Base-by-base conservation (phyloP, 495 filamentous ascomycete genomes). In the Pseudomonodictys pantanalensis region DNA sequence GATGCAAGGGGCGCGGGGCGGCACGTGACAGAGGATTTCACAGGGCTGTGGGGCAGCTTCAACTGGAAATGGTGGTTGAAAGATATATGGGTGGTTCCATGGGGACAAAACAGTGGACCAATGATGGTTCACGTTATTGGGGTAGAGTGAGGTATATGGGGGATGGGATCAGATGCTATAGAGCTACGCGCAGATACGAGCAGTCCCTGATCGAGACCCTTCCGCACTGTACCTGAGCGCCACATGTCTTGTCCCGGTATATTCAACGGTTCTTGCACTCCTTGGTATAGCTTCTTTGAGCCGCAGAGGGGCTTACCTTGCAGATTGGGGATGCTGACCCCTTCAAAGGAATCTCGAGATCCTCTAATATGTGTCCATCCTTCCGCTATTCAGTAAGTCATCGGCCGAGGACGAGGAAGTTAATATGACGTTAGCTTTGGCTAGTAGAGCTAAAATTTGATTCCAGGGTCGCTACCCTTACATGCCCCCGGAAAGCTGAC, bases 391-490 rank as follows among this genome's bases (percentile, higher is more conserved):
- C 58, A 65, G 56, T 49, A 65, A 12, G 6, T 60, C 45, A 61
- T 57, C 32, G 32, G 30, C 3, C 50, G 51, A 12, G 57, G 62
- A 1, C 56, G 57, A 1, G 62, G 56, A 20, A 66, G 39, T 4
- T 9, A 48, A 22, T 66, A 66, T 1, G 62, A 20, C 23, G 62
- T 65, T 15, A 58, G 63, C 2, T 30, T 62, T 11, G 58, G 63
- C 1, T 41, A 58, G 51, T 57, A 66, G 9, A 62, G 48, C 20
- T 66, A 52, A 49, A 62, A 66, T 30, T 62, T 62, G 48, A 66
- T 62, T 23, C 58, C 58, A 15, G 58, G 57, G 26, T 58, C 58
- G 7, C 52, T n/a, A 10, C 52, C 64, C 17, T 66, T 62, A 29
- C 58, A 66, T 28, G 64, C 64, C 12, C 62, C 58, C 1, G 58